Conservation (phyloP, 164 flowering plant species). For the Vitis rupestris region DNA sequence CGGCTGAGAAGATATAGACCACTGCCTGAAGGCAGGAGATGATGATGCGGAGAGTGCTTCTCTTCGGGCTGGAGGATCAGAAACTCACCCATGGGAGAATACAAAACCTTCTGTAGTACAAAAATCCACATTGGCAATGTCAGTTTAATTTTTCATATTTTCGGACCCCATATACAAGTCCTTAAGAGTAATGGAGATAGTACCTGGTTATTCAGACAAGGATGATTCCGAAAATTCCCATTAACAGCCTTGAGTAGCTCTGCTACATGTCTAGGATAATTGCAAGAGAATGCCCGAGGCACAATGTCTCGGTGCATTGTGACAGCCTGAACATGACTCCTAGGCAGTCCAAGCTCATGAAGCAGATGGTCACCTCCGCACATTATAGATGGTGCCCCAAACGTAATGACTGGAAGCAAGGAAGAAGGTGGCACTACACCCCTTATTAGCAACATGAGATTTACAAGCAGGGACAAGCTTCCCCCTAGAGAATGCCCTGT, state of each 20-base stretch:
- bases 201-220: slow-evolving; percentile 84
- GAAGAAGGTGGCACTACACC: slow-evolving; percentile 79
- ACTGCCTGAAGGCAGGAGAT: slow-evolving; percentile 91
- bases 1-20: slow-evolving; percentile 64
- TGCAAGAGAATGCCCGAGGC: slow-evolving; percentile 94
- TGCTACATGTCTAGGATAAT: slow-evolving; percentile 80
- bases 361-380: slow-evolving; percentile 94
- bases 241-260: slow-evolving; percentile 85
- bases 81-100: slow-evolving; percentile 89
- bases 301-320: slow-evolving; percentile 95
- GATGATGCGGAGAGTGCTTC: slow-evolving; percentile 77
- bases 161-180: no score
- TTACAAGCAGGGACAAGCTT: slow-evolving; percentile 78
- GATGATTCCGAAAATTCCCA: slow-evolving; percentile 79
- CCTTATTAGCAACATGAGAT: slow-evolving; percentile 83
- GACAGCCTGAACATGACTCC: slow-evolving; percentile 70
- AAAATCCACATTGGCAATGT: neutral
- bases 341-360: slow-evolving; percentile 67
- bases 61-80: slow-evolving; percentile 92
- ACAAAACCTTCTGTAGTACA: slow-evolving; percentile 66
- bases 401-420: slow-evolving; percentile 88
- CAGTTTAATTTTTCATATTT: neutral
- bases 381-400: slow-evolving; percentile 88
- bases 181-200: neutral
- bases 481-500: slow-evolving; percentile 99